phyloP scores from a whole-genome alignment of 495 filamentous ascomycete species.

The Pyronema omphalodes region DNA sequence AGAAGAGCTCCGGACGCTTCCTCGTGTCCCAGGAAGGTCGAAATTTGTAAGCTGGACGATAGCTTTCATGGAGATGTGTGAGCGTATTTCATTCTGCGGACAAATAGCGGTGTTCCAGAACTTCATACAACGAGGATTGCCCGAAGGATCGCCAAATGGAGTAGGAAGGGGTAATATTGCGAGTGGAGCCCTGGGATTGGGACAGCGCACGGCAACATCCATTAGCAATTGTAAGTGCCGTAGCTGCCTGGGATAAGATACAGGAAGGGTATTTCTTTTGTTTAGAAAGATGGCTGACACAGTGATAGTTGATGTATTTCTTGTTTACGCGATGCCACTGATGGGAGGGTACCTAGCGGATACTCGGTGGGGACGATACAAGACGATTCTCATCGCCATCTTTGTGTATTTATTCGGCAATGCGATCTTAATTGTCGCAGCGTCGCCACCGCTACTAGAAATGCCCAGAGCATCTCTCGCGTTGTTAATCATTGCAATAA shows the following conservation, averaged over 20 bases:
- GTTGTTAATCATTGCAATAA: background rate
- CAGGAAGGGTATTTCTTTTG: too few species aligned
- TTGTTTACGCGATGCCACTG: conserved; percentile 50
- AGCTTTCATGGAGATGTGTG: conserved; percentile 53
- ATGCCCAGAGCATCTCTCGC: background rate
- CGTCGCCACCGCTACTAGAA: conserved; percentile 39
- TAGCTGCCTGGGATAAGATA: too few species aligned
- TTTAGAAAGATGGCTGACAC: background rate
- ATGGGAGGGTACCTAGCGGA: conserved; percentile 43
- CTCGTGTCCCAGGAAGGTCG: conserved; percentile 43
- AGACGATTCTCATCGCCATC: conserved; percentile 41
- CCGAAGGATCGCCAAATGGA: conserved; percentile 34
- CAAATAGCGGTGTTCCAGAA: conserved; percentile 51
- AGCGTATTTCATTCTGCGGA: conserved; percentile 61
- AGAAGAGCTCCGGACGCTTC: conserved; percentile 40
- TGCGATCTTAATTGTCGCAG: conserved; percentile 40
- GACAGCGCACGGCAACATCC: conserved; percentile 44
- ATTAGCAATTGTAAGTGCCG: conserved; percentile 31
- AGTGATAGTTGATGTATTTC: conserved; percentile 41
- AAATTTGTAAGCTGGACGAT: conserved; percentile 48
- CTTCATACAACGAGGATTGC: conserved; percentile 48
- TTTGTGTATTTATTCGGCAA: conserved; percentile 42
- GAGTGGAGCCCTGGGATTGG: conserved; percentile 45
- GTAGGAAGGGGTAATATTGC: conserved; percentile 23
- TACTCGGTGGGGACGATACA: conserved; percentile 46